Evolutionary conservation across 169 alveolate genomes (phyloP).

Genomic region (Eimeria sp.): DNA sequence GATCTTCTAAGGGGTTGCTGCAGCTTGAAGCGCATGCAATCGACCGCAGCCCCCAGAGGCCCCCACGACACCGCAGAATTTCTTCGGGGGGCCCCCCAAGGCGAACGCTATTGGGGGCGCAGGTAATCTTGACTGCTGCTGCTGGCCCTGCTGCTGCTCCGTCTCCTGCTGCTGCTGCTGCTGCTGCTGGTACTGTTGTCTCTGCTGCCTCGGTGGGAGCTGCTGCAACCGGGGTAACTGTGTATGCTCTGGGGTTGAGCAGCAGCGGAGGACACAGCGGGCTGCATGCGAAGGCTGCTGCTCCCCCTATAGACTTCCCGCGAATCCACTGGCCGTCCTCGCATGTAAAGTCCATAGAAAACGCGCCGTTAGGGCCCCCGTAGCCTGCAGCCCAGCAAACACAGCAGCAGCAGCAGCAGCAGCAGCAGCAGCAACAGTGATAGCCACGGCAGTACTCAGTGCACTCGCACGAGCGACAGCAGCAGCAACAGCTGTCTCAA

Average conservation of each 20-base stretch:
- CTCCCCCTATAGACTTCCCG: not conserved
- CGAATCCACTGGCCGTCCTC: slow-evolving; percentile 59
- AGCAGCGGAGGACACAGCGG: slow-evolving; percentile 32
- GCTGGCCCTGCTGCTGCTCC: not conserved
- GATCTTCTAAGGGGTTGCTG: slow-evolving; percentile 36
- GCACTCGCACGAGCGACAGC: not conserved
- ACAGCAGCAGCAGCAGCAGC: slow-evolving; percentile 24
- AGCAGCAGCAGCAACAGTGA: not conserved
- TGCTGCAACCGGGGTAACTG: slow-evolving; percentile 23
- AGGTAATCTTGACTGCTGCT: slow-evolving; percentile 18
- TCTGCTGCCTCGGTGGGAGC: slow-evolving; percentile 2
- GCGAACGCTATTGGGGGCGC: slow-evolving; percentile 21
- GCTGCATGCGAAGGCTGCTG: slow-evolving; percentile 6
- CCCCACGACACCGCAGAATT: slow-evolving; percentile 10
- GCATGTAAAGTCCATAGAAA: not conserved
- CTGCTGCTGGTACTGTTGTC: not conserved
- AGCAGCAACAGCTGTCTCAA: not conserved
- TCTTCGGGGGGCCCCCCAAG: slow-evolving; percentile 40
- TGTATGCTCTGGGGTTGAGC: slow-evolving; percentile 32
- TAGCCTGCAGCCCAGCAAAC: slow-evolving; percentile 16
- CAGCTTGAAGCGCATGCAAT: slow-evolving; percentile 49
- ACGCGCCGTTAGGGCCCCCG: slow-evolving; percentile 7
- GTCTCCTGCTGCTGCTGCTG: not conserved
- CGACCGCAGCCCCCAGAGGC: slow-evolving; percentile 55
- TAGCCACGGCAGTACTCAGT: not conserved